phyloP scores from a whole-genome alignment of 306 rosid species.

The Myrica gale region DNA sequence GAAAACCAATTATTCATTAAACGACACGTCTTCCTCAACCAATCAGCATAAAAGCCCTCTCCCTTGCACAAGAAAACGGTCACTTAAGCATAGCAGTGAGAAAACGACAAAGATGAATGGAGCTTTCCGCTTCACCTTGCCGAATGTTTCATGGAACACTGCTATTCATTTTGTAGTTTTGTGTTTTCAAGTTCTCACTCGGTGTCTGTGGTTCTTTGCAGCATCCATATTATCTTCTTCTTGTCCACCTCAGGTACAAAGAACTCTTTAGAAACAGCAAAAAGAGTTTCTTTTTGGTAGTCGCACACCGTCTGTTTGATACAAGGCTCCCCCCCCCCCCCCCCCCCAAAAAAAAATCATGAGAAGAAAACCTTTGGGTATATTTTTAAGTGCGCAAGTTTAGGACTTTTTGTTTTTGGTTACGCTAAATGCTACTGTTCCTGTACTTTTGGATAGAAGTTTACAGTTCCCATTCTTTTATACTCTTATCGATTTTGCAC shows the following conservation, averaged over 20 bases:
- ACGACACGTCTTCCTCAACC: not conserved
- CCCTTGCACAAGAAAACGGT: not conserved
- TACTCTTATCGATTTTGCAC: not conserved
- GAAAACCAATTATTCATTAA: not conserved
- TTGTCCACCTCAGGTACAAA: not conserved
- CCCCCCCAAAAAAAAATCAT: not conserved
- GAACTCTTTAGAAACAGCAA: no score
- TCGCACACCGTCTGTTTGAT: conserved; percentile 1
- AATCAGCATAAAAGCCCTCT: not conserved
- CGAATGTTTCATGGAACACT: not conserved
- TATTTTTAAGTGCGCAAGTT: not conserved
- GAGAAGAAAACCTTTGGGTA: not conserved
- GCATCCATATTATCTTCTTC: not conserved
- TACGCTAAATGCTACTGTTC: not conserved
- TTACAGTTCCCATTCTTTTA: not conserved
- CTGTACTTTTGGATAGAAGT: not conserved
- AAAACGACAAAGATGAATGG: not conserved
- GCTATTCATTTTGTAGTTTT: not conserved
- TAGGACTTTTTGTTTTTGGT: not conserved
- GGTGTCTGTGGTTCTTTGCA: not conserved
- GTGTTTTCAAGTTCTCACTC: not conserved
- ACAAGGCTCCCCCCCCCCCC: not conserved
- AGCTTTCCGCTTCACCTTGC: not conserved
- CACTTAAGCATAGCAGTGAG: not conserved
- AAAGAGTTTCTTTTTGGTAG: not conserved